phyloP scores from a whole-genome alignment of 345 rosid genomes.

The Eucalyptus sp. region DNA sequence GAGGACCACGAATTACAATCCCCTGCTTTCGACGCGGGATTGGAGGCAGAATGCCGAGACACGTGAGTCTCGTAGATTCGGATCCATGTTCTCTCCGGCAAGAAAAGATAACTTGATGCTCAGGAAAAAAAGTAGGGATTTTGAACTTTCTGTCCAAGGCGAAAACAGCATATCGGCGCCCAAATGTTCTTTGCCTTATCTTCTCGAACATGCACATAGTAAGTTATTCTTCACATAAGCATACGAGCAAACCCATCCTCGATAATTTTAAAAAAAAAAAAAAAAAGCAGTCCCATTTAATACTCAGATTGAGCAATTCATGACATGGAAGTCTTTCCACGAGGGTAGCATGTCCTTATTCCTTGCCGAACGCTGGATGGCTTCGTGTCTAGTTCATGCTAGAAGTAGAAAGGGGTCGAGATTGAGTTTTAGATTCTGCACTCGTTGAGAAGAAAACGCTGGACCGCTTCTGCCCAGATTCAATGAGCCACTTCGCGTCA shows the following conservation, averaged over 20 bases:
- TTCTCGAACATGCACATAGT: neutral
- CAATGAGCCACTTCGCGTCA: neutral
- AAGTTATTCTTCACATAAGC: neutral
- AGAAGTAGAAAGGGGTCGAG: neutral
- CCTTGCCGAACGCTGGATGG: neutral
- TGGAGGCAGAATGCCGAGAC: neutral
- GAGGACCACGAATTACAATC: neutral
- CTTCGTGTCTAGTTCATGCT: neutral
- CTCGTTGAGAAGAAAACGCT: neutral
- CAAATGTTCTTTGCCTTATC: conserved; percentile 19
- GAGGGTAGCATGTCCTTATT: neutral
- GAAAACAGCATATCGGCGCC: neutral
- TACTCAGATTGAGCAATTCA: neutral
- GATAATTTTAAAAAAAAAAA: neutral
- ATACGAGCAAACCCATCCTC: neutral
- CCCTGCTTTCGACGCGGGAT: neutral
- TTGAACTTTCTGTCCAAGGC: neutral
- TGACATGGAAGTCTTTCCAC: neutral
- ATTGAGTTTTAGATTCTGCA: neutral
- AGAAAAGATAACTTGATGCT: neutral
- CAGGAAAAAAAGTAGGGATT: neutral
- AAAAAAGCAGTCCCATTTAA: neutral
- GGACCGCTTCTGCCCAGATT: neutral
- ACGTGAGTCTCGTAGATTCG: neutral
- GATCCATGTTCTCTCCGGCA: neutral